A percentile compares a stretch with the other conserved stretches of the same genome.
These are phyloP conservation scores for Xanthoparmelia taractica DNA, from an alignment of 495 filamentous ascomycete genomes.

Conservation along the genomic window DNA sequence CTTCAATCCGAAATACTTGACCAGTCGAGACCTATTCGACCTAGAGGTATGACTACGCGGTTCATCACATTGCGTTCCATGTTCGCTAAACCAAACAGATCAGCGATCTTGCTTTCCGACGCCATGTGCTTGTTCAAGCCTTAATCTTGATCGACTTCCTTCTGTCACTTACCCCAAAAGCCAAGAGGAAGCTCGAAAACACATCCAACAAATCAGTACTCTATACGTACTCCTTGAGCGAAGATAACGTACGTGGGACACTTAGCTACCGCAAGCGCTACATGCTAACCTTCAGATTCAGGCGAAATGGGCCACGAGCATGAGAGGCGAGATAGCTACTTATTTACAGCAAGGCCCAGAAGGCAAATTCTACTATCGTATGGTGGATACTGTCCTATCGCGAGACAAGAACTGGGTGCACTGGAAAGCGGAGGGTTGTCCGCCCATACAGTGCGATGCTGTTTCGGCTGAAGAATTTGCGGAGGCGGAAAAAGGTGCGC, in stretches of 20 bases:
- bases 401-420: conserved; percentile 97
- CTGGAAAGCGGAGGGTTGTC: conserved; percentile 94
- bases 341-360: conserved; percentile 73
- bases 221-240: conserved; percentile 64
- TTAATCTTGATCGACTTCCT: conserved; percentile 92
- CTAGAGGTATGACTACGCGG: conserved; percentile 58
- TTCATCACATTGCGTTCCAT: not conserved
- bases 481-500: conserved; percentile 55
- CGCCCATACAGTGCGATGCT: conserved; percentile 67
- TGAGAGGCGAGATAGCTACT: conserved; percentile 61
- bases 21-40: conserved; percentile 87
- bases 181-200: conserved; percentile 66
- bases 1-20: conserved; percentile 96
- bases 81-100: conserved; percentile 44
- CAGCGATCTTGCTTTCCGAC: conserved; percentile 84
- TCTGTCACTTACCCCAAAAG: conserved; percentile 72
- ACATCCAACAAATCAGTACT: conserved; percentile 76
- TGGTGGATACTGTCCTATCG: conserved; percentile 90
- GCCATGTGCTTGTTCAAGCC: conserved; percentile 89
- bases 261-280: not conserved
- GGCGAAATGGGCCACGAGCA: conserved; percentile 70
- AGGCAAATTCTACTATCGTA: conserved; percentile 87
- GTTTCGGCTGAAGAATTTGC: conserved; percentile 57
- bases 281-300: conserved; percentile 18
- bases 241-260: conserved; percentile 62